phyloP scores from a whole-genome alignment of 352 stramenopile species.

The Globisporangium takayamanum region DNA sequence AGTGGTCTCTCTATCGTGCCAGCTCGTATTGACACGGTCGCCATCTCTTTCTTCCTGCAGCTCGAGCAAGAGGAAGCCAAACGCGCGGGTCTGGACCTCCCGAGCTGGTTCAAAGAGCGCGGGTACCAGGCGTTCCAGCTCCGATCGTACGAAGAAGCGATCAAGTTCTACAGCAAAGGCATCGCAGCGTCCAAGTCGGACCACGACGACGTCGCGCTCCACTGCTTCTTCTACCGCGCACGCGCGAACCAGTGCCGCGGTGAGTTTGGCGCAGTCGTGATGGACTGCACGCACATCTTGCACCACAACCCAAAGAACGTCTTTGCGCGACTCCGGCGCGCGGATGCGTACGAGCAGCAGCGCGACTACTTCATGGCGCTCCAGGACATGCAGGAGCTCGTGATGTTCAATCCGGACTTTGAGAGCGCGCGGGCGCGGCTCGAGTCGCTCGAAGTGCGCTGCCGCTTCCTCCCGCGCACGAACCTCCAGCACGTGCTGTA shows the following conservation, averaged over 20 bases:
- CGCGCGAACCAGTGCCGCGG: slow-evolving; percentile 45
- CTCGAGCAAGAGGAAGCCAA: slow-evolving; percentile 41
- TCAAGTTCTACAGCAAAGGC: slow-evolving; percentile 91
- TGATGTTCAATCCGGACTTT: slow-evolving; percentile 48
- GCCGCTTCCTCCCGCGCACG: slow-evolving; percentile 27
- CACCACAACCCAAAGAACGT: slow-evolving; percentile 41
- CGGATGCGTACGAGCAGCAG: slow-evolving; percentile 52
- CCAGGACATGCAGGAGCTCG: slow-evolving; percentile 47
- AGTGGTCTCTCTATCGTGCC: background rate
- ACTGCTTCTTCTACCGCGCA: slow-evolving; percentile 53
- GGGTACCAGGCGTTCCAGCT: slow-evolving; percentile 90
- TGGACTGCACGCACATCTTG: slow-evolving; percentile 48
- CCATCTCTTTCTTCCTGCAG: slow-evolving; percentile 5
- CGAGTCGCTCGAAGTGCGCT: slow-evolving; percentile 35
- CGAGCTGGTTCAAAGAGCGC: slow-evolving; percentile 58
- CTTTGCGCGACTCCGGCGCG: slow-evolving; percentile 42
- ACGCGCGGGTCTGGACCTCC: slow-evolving; percentile 22
- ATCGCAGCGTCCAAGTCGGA: slow-evolving; percentile 48
- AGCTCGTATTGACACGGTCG: background rate
- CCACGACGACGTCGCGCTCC: slow-evolving; percentile 43
- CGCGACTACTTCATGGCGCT: slow-evolving; percentile 51
- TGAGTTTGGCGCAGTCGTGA: slow-evolving; percentile 43
- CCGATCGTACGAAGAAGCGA: slow-evolving; percentile 82
- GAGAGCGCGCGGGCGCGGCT: slow-evolving; percentile 38
- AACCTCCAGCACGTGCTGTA: slow-evolving; percentile 13